Evolutionary conservation across 768 basidiomycete genomes (phyloP), one percentile per base, ranked within the genome.

Genomic region (Pulveroboletus ravenelii): DNA sequence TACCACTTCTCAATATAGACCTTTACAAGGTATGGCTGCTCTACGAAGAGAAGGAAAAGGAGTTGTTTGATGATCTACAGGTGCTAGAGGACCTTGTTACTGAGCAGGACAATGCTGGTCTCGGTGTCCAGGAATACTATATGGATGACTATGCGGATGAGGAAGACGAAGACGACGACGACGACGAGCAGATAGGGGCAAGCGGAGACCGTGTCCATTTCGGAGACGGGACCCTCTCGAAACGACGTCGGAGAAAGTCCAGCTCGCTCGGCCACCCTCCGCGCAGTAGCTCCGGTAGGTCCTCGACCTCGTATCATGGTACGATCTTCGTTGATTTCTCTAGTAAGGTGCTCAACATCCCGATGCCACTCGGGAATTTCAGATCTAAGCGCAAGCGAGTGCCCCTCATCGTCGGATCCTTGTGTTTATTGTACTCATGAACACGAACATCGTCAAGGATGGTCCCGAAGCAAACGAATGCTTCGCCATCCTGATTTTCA

Each of bases 401-500:
- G 5, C 84, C 77, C 56, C 71, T 85, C 37, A 47, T 78, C 10
- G 20, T 82, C 2, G 86, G 0, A 55, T 84, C 12, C 57, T 66
- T 6, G 70, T 87, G 7, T 82, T 96, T 58, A 58, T 78, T 30
- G 51, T 71, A 2, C 69, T 96, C 50, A 67, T 94, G 57, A 84
- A 82, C 56, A 71, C 80, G 3, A 67, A 76, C 13, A 71, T 80
- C 3, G 72, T 93, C 37, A 52, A 63, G 27, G 77, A 84, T 13
- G 75, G 78, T 17, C 70, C 65, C 25, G 84, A 87, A 65, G 90
- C 92, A 37, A 94, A 90, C 62, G 85, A 85, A 44, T 97, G 94
- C 62, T 82, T 96, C 55, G 95, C 93, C 1, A 81, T 98, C 56
- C 72, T 99, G 41, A 73, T 84, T 3, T 90, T 98, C 58, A 89